A percentile compares a stretch with the other conserved stretches of the same genome.
phyloP scores from a whole-genome alignment of 1,284 basidiomycete genomes.

The Pascua guehoae region DNA sequence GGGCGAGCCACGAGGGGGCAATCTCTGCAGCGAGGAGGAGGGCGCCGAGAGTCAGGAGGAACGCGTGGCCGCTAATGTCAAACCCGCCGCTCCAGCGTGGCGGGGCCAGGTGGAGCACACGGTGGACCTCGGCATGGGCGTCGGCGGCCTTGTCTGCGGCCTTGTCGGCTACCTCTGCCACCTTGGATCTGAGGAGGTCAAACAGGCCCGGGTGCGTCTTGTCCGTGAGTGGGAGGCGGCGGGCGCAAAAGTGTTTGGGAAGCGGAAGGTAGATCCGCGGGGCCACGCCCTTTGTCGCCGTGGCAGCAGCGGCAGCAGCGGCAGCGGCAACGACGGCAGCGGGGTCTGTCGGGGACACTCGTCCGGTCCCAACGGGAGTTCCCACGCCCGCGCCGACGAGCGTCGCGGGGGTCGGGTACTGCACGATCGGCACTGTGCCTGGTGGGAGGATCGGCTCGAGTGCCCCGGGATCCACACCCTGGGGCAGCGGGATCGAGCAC shows the following conservation, averaged over 20 bases:
- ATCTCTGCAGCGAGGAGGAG: slow-evolving; percentile 78
- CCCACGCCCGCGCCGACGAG: neutral
- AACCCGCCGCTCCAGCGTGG: slow-evolving; percentile 67
- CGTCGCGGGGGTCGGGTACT: slow-evolving; percentile 1
- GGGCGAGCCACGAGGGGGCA: slow-evolving; percentile 41
- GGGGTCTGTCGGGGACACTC: no score
- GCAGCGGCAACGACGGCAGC: no score
- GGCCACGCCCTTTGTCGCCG: neutral
- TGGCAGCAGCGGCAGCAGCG: no score
- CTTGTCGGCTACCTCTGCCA: neutral
- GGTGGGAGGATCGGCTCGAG: slow-evolving; percentile 12
- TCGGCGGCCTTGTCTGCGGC: neutral
- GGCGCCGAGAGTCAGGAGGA: slow-evolving; percentile 79
- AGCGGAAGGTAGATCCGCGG: slow-evolving; percentile 24
- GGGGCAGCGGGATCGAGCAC: slow-evolving; percentile 66
- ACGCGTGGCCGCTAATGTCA: slow-evolving; percentile 91
- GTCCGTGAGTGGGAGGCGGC: slow-evolving; percentile 56
- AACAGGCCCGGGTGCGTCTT: slow-evolving; percentile 66
- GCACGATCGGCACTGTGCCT: slow-evolving; percentile 51
- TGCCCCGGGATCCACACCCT: slow-evolving; percentile 13
- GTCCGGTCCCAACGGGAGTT: no score
- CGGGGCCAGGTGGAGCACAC: slow-evolving; percentile 30
- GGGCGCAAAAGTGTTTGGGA: slow-evolving; percentile 56
- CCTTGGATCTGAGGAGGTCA: slow-evolving; percentile 27
- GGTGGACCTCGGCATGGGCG: slow-evolving; percentile 7